Conservation (phyloP, 2,329 filamentous ascomycete genomes). For the Fusarium penzigii region DNA sequence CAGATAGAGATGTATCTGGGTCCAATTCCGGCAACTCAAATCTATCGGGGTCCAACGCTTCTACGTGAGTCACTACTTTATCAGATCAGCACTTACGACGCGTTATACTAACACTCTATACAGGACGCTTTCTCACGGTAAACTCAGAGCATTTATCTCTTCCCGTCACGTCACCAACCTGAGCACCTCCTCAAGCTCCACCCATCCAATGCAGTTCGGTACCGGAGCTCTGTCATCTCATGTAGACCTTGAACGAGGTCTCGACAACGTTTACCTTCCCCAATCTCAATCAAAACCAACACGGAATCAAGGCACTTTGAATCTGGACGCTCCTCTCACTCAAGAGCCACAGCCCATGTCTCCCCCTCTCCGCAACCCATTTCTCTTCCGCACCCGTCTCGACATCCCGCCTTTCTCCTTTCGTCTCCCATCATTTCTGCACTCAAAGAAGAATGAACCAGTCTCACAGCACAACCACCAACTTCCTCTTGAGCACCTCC, state of each 20-base stretch:
- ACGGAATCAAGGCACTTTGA: too few species aligned
- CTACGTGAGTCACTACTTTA: constrained; percentile 17
- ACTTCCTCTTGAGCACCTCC: constrained; percentile 14
- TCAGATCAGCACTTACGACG: neutral
- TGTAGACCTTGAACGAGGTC: constrained; percentile 12
- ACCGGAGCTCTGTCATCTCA: neutral
- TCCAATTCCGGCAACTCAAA: constrained; percentile 24
- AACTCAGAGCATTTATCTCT: constrained; percentile 23
- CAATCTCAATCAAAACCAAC: too few species aligned
- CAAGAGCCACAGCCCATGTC: constrained; percentile 3
- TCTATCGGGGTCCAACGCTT: constrained; percentile 17
- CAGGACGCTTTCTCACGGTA: constrained; percentile 19
- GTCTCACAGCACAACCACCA: neutral
- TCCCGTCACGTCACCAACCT: constrained; percentile 17
- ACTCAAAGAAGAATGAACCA: constrained; percentile 11
- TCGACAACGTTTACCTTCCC: too few species aligned
- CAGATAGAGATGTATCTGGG: constrained; percentile 29
- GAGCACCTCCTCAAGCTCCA: constrained; percentile 17
- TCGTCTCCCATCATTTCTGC: constrained; percentile 20
- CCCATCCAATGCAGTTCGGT: constrained; percentile 3
- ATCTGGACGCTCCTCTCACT: constrained; percentile 1
- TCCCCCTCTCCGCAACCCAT: constrained; percentile 32
- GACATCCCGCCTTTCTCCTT: constrained; percentile 26
- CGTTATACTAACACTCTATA: constrained; percentile 2
- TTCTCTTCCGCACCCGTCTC: constrained; percentile 37